Evolutionary conservation across 2,329 filamentous ascomycete genomes (phyloP).

Genomic region (Colletotrichum somersetense): DNA sequence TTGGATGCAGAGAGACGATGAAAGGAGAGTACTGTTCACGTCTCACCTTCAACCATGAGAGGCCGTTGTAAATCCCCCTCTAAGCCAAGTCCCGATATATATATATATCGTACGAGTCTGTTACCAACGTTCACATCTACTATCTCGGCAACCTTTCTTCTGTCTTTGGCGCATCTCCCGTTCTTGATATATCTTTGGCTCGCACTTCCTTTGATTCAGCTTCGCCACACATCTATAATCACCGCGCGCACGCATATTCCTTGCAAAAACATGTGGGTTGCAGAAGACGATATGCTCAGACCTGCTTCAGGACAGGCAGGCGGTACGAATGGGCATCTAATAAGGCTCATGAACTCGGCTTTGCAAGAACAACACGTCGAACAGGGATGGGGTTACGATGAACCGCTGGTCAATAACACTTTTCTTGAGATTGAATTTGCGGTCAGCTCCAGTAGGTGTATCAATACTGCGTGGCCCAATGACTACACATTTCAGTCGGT

Average conservation of each 20-base stretch:
- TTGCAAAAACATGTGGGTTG: background rate
- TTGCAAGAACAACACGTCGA: slow-evolving; percentile 24
- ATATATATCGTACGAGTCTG: background rate
- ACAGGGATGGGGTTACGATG: slow-evolving; percentile 22
- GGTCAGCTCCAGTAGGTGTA: background rate
- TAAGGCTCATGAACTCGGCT: slow-evolving; percentile 33
- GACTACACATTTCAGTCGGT: slow-evolving; percentile 22
- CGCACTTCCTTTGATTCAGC: background rate
- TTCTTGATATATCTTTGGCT: background rate
- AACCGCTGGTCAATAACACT: background rate
- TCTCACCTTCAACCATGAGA: background rate
- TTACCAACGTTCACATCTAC: background rate
- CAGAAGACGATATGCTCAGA: background rate
- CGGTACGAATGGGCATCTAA: slow-evolving; percentile 3
- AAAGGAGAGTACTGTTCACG: background rate
- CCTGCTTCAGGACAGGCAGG: background rate
- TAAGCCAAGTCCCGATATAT: background rate
- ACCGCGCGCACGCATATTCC: background rate
- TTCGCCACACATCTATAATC: background rate
- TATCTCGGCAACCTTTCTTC: background rate
- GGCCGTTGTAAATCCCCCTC: too few relatives aligned
- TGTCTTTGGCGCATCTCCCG: too few relatives aligned
- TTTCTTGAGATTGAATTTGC: slow-evolving; percentile 28
- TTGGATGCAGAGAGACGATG: background rate
- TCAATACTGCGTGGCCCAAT: slow-evolving; percentile 14